Base-by-base conservation (phyloP, 1,284 basidiomycete species). In the Fomitiporia mediterranea region DNA sequence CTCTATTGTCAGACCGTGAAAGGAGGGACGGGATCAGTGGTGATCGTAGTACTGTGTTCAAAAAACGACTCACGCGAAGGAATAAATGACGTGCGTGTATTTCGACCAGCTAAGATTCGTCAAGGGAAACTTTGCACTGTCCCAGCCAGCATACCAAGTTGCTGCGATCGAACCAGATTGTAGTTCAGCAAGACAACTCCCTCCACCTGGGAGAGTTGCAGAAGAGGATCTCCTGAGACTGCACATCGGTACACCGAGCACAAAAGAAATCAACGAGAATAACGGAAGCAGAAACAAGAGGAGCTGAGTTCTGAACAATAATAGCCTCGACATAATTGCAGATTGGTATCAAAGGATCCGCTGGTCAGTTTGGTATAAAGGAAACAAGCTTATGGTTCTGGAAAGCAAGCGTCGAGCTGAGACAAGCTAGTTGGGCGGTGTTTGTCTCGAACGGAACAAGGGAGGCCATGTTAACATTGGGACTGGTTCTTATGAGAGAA, bases 61-160 rank as follows among this genome's bases (percentile, higher is more conserved):
- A n/a, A n/a, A n/a, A n/a, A 2, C 15, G 1, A 74, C 80, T 71
- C 64, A 82, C 78, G 79, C 86, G 67, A 84, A 84, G 38, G 83
- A 78, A 67, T 83, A 87, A 8, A 77, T 77, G 69, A 86, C 68
- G 61, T 82, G 77, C 2, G 80, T 85, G 67, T 86, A 86, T 66
- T 78, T 77, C 25, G 67, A 62, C 84, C 83, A 87, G 61, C 73
- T 74, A 54, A 87, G 74, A 46, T 75, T 67, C 25, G 72, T 66
- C 43, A 83, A 70, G 0, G 77, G 71, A 63, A 78, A 76, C 59
- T 73, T 71, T 15, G 66, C 59, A 3, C 72, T 63, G 64, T 82
- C 79, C 81, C 82, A 87, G 30, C 82, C 81, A 42, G 84, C 76
- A 62, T 78, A 86, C 84, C 84, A 87, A 19, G 81, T 77, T 46